Base-by-base conservation (phyloP, 2,329 filamentous ascomycete genomes). In the Alternaria sp. region DNA sequence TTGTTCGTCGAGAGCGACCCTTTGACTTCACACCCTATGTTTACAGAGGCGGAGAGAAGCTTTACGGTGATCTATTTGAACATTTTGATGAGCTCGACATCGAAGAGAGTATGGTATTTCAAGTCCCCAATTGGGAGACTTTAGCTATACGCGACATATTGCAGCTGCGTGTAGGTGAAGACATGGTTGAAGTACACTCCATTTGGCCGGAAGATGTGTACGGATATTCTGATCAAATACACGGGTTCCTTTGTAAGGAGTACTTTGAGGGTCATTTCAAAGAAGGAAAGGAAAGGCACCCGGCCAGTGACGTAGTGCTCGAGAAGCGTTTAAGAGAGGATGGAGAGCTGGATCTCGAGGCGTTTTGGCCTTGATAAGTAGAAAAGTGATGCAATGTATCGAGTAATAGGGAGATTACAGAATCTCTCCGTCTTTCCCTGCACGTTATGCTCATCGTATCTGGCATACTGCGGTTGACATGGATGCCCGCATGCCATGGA, bases 1-100 rank as follows among this genome's bases (percentile, higher is more conserved):
- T 83, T 99, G 11, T 99, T 98, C 77, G 90, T 99, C 28, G 95
- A 99, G 81, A 97, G 93, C 9, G 8, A 12, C 24, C 43, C 1
- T 46, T 46, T 46, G 43, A 46, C 16, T 3, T 30, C 3, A n/a
- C 24, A 20, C 26, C 16, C 0, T 46, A 30, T 28, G 1, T 46
- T 7, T 28, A 46, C n/a, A 16, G 28, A 30, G 43, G 43, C 7
- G 9, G 43, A 1, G 42, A 44, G 22, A 3, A 28, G 1, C 42
- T 44, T 28, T 16, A n/a, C n/a, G 20, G n/a, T 20, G 26, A 47
- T 20, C 16, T 8, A 30, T 11, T 11, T 5, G 11, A 5, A 12
- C 4, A 30, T 11, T 30, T 30, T 11, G 28, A 30, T 4, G 11
- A 12, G 4, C 28, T 11, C 28, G 28, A 30, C 9, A 11, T 1